A percentile compares a stretch with the other conserved stretches of the same genome.
phyloP scores from a whole-genome alignment of 768 basidiomycete genomes.

The Cubamyces lactineus region DNA sequence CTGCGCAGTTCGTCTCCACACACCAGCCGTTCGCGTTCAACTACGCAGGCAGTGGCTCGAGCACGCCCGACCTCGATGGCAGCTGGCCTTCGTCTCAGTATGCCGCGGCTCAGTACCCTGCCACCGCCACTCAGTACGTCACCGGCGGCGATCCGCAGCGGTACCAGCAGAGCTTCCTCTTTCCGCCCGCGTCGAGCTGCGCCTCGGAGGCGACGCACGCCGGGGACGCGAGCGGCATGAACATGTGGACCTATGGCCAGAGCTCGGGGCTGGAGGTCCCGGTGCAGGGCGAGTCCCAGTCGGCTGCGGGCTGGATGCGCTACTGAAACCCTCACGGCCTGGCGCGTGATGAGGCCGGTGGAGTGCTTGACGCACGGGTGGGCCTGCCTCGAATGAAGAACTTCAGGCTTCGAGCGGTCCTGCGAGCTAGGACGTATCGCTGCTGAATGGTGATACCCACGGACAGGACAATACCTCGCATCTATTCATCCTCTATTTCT shows the following conservation, averaged over 20 bases:
- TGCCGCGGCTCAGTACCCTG: not conserved
- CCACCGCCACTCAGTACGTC: not conserved
- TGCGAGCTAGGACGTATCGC: conserved; percentile 4
- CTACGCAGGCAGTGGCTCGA: not conserved
- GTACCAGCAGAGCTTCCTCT: not conserved
- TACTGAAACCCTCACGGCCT: not conserved
- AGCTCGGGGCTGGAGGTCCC: not conserved
- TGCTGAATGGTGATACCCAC: conserved; percentile 8
- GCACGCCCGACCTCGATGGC: not conserved
- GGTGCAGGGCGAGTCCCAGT: conserved; percentile 8
- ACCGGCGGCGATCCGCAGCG: conserved; percentile 1
- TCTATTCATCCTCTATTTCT: conserved; percentile 3
- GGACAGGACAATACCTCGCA: conserved; percentile 16
- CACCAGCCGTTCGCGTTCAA: not conserved
- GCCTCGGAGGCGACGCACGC: not conserved
- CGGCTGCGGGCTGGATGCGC: conserved; percentile 2
- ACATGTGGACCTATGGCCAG: conserved; percentile 8
- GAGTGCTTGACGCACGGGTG: not conserved
- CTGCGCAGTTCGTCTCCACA: not conserved
- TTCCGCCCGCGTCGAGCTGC: not conserved
- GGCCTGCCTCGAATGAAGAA: not conserved
- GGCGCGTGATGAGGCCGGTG: not conserved
- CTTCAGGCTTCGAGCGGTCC: not conserved
- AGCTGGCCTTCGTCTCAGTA: conserved; percentile 2
- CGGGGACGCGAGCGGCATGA: not conserved